Evolutionary conservation across 805 yeast species (phyloP).

Genomic region (Spathaspora arborariae): DNA sequence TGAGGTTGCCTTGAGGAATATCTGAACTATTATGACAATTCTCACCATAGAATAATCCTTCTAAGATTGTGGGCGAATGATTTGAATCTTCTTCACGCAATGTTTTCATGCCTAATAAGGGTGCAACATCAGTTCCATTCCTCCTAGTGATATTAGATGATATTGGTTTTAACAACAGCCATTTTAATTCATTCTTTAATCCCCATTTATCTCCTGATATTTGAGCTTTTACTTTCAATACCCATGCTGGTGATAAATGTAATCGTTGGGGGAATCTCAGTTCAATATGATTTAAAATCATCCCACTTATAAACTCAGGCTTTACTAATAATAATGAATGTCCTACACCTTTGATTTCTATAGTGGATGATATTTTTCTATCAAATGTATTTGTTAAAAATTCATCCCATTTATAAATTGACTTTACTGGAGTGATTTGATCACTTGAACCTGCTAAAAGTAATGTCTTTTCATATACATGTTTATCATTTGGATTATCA

Average conservation of each 20-base stretch:
- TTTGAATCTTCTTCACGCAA: constrained; percentile 56
- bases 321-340: constrained; percentile 62
- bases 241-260: constrained; percentile 69
- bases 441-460: constrained; percentile 60
- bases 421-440: constrained; percentile 45
- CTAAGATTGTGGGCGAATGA: constrained; percentile 59
- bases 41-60: constrained; percentile 35
- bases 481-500: constrained; percentile 27
- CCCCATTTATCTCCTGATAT: constrained; percentile 76
- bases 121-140: constrained; percentile 33
- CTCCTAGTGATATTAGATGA: constrained; percentile 39
- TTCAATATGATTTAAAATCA: constrained; percentile 55
- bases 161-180: constrained; percentile 55
- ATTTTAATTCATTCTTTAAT: constrained; percentile 67
- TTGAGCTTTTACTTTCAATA: constrained; percentile 56
- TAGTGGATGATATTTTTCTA: constrained; percentile 28
- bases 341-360: constrained; percentile 49
- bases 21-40: constrained; percentile 4
- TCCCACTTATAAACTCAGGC: constrained; percentile 63
- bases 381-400: constrained; percentile 20
- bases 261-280: constrained; percentile 42
- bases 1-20: constrained; percentile 33
- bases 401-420: constrained; percentile 26
- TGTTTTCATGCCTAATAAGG: constrained; percentile 71
- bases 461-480: constrained; percentile 42